Base-by-base conservation (phyloP, 371 early-diverging fungal species). In the Mortierella sp. region DNA sequence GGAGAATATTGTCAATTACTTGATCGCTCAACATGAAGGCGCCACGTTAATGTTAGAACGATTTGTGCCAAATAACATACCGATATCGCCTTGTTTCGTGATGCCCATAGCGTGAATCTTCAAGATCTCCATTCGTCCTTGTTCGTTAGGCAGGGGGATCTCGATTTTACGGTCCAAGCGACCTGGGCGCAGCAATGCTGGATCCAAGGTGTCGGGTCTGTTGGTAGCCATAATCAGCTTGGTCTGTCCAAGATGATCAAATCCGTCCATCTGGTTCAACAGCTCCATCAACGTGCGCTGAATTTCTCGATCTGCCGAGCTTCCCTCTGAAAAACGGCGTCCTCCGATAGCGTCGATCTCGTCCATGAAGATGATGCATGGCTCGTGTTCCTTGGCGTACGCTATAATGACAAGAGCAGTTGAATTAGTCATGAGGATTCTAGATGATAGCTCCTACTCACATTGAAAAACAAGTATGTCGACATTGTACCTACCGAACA, bases 261-360 rank as follows among this genome's bases (percentile, higher is more conserved):
- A 99, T 41, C 99, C 99, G 81, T 99, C 99, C 98, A 99, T 95
- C 85, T 99, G 99, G 84, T 98, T 98, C 64, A 99, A 82, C 51
- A 99, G 87, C 91, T 99, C 99, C 99, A 99, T 99, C 55, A 99
- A 84, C 24, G 99, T 99, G 65, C 99, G 91, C 83, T 99, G 99
- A 69, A 99, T 98, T 89, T 99, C 99, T 76, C 99, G 93, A 90
- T 99, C 99, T 16, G 99, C 96, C 43, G 99, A 98, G 14, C 97
- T 99, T 73, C 98, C 98, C 78, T 99, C 99, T 9, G 96, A 95
- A 83, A 98, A 98, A 60, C 99, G 90, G 63, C 98, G 93, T 9
- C 99, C 99, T 80, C 99, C 99, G 85, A 99, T 99, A 39, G 99
- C 99, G 87, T 99, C 99, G 72, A 99, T 99, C 83, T 99, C 99